Conservation (phyloP, 1,284 basidiomycete genomes). For the Melampsora americana region DNA sequence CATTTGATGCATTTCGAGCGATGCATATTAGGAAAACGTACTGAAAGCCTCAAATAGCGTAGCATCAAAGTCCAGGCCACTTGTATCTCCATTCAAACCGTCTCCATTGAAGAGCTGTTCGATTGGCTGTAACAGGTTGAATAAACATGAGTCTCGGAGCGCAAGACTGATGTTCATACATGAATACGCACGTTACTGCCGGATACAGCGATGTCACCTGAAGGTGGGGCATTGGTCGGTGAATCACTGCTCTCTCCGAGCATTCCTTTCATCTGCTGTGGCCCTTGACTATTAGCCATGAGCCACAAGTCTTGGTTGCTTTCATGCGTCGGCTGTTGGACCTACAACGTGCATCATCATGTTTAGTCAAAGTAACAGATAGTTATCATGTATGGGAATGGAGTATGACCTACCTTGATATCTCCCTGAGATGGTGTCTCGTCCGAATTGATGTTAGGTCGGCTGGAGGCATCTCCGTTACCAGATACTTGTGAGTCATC, state of each 20-base stretch:
- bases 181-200: neutral
- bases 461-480: too few species aligned
- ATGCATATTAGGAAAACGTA: neutral
- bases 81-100: constrained; percentile 3
- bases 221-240: neutral
- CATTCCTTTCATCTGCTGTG: constrained; percentile 19
- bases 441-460: neutral
- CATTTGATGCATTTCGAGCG: too few species aligned
- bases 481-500: constrained; percentile 9
- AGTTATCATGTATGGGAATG: too few species aligned
- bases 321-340: neutral
- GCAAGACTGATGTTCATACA: too few species aligned
- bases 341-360: neutral
- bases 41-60: constrained; percentile 41
- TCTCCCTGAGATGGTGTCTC: neutral
- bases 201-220: neutral
- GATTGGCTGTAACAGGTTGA: constrained; percentile 7
- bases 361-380: too few species aligned
- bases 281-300: constrained; percentile 3
- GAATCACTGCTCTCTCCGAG: neutral
- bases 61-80: constrained; percentile 20
- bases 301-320: constrained; percentile 4
- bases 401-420: neutral
- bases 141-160: too few species aligned
- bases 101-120: constrained; percentile 25